Percentiles rank a stretch among this genome's conserved stretches.
Evolutionary conservation across 2,329 filamentous ascomycete genomes (phyloP).

Genomic region (Cercospora zeina): DNA sequence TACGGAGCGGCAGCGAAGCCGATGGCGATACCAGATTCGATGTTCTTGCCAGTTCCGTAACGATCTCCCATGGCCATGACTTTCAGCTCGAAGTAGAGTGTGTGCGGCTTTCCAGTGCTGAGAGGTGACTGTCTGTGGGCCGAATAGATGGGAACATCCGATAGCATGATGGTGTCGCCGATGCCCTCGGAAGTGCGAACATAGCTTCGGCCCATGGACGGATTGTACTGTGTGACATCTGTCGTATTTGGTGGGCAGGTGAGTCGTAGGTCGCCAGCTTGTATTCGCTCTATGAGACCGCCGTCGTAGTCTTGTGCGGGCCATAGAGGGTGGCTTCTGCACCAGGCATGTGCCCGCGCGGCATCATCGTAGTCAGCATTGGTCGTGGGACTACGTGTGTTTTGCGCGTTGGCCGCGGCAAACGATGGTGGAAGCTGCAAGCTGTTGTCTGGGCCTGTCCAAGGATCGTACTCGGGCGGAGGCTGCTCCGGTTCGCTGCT

Average conservation of each 20-base stretch:
- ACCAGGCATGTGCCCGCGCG: slow-evolving; percentile 67
- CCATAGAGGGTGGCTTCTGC: slow-evolving; percentile 59
- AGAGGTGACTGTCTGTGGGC: slow-evolving; percentile 59
- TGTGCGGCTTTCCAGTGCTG: slow-evolving; percentile 52
- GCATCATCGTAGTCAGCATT: slow-evolving; percentile 68
- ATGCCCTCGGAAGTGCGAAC: slow-evolving; percentile 43
- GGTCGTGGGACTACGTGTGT: slow-evolving; percentile 65
- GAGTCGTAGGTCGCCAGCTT: slow-evolving; percentile 54
- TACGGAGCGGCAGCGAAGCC: slow-evolving; percentile 75
- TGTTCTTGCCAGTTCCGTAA: slow-evolving; percentile 33
- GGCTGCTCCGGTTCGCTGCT: slow-evolving; percentile 30
- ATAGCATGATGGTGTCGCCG: slow-evolving; percentile 65
- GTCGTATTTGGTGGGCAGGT: slow-evolving; percentile 46
- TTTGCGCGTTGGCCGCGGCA: slow-evolving; percentile 44
- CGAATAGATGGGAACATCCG: slow-evolving; percentile 68
- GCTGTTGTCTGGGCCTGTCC: slow-evolving; percentile 72
- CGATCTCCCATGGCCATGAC: slow-evolving; percentile 50
- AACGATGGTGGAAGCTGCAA: slow-evolving; percentile 72
- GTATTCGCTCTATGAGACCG: slow-evolving; percentile 49
- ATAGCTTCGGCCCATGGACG: slow-evolving; percentile 54
- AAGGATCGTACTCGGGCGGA: slow-evolving; percentile 66
- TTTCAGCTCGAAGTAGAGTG: slow-evolving; percentile 71
- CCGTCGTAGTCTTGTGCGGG: slow-evolving; percentile 47
- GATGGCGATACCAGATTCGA: slow-evolving; percentile 61
- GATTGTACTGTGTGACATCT: slow-evolving; percentile 49